Evolutionary conservation across 768 basidiomycete species (phyloP), one percentile per base, ranked within the genome.

Genomic region (Vararia minispora): DNA sequence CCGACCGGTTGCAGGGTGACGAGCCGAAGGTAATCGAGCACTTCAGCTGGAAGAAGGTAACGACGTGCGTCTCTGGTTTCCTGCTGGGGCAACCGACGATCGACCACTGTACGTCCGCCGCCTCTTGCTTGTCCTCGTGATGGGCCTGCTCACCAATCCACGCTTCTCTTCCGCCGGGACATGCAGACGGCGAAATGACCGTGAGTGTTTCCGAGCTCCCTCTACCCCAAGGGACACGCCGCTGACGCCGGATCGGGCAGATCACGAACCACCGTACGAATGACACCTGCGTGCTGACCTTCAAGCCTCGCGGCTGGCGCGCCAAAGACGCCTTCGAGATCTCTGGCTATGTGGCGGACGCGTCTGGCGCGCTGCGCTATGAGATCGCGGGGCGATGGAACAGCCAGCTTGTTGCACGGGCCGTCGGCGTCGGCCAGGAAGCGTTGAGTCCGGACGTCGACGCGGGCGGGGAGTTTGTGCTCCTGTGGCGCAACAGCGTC

Each of bases 361-460:
- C 71, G 1, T 48, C 60, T 0, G 89, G 84, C 8, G 62, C 69
- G 16, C 63, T 79, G 22, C 75, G 69, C 0, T 86, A 92, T 59
- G 89, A 94, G 41, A 89, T 97, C 33, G 91, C 91, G 0, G 92
- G 92, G 4, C 73, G 90, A 2, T 98, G 92, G 94, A 90, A 88
- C 52, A 85, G 84, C 30, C 92, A 97, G 53, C 76, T 98, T 25
- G 79, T 98, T 37, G 89, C 89, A 14, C 75, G 88, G 8, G 70
- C 73, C 16, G 72, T 74, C 6, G 81, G 81, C 8, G 66, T 69
- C 2, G 63, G 63, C 8, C 43, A 52, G 5, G 78, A 74, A 9
- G 66, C 63, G 28, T 66, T 90, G 10, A 69, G 80, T 39, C 90
- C 90, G 0, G 88, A 92, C 49, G 71, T 78, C 21, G 52, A 69